Conservation (phyloP, 148 eudicot species). For the Silene latifolia region DNA sequence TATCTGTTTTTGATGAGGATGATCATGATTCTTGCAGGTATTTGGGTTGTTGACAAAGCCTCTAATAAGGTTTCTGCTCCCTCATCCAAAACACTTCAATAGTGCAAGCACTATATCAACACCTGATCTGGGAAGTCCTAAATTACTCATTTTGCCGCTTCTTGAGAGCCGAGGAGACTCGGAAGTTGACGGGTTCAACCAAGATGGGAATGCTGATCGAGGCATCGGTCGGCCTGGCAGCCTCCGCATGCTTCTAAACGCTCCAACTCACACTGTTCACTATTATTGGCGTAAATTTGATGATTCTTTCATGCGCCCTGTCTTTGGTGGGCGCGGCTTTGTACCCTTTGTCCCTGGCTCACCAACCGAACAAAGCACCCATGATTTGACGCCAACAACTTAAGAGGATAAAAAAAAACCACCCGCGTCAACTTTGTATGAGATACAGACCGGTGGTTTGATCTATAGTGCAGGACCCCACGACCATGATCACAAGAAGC, state of each 20-base stretch:
- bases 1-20: too few species aligned
- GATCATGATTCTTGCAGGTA: conserved; percentile 42
- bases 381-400: conserved; percentile 20
- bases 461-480: background rate
- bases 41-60: conserved; percentile 87
- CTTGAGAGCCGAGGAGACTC: conserved; percentile 45
- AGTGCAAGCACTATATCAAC: conserved; percentile 47
- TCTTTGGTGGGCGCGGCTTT: conserved; percentile 76
- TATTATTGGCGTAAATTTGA: conserved; percentile 68
- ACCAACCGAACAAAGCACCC: conserved; percentile 36
- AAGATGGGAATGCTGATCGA: conserved; percentile 13
- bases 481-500: background rate
- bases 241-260: conserved; percentile 52
- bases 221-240: conserved; percentile 36
- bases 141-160: conserved; percentile 46
- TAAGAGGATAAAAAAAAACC: conserved; percentile 14
- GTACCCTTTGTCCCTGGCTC: conserved; percentile 60
- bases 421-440: background rate
- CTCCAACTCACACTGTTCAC: conserved; percentile 65
- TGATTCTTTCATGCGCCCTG: conserved; percentile 66
- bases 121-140: conserved; percentile 54
- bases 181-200: conserved; percentile 26
- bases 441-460: background rate
- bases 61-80: conserved; percentile 54
- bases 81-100: conserved; percentile 32